phyloP scores from a whole-genome alignment of 306 rosid genomes.

The Urtica urens region DNA sequence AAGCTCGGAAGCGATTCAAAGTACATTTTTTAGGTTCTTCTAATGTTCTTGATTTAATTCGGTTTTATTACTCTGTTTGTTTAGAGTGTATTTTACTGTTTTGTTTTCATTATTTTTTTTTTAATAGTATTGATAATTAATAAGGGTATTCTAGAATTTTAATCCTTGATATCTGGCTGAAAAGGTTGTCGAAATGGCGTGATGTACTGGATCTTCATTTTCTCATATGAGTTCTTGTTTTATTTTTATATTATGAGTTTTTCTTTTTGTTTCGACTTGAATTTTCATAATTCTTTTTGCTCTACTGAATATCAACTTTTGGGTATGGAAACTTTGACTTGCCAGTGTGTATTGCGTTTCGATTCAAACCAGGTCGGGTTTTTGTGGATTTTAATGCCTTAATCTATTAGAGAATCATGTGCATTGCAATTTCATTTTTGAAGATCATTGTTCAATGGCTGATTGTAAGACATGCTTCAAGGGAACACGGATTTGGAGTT shows the following conservation, averaged over 20 bases:
- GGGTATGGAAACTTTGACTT: too few relatives aligned
- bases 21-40: constrained; percentile 15
- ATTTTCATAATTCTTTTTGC: too few relatives aligned
- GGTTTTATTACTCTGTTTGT: constrained; percentile 20
- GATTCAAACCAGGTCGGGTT: too few relatives aligned
- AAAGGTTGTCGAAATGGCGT: background rate
- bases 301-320: too few relatives aligned
- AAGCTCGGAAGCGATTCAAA: constrained; percentile 19
- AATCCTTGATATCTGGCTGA: constrained; percentile 12
- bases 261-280: too few relatives aligned
- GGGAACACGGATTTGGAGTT: too few relatives aligned
- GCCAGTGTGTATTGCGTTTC: too few relatives aligned
- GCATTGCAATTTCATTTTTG: too few relatives aligned
- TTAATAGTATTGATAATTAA: constrained; percentile 21
- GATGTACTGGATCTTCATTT: background rate
- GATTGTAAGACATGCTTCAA: too few relatives aligned
- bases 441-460: too few relatives aligned
- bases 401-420: too few relatives aligned
- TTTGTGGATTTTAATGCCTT: too few relatives aligned
- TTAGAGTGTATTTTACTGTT: constrained; percentile 7
- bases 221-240: background rate
- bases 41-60: constrained; percentile 9
- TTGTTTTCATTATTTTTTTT: constrained; percentile 12
- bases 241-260: constrained; percentile 5
- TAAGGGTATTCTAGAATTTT: constrained; percentile 2